Percentiles rank a stretch among this genome's conserved stretches.
These are phyloP conservation scores for Talaromyces albobiverticillius DNA, from an alignment of 2,329 filamentous ascomycete species.

Conservation along the genomic window DNA sequence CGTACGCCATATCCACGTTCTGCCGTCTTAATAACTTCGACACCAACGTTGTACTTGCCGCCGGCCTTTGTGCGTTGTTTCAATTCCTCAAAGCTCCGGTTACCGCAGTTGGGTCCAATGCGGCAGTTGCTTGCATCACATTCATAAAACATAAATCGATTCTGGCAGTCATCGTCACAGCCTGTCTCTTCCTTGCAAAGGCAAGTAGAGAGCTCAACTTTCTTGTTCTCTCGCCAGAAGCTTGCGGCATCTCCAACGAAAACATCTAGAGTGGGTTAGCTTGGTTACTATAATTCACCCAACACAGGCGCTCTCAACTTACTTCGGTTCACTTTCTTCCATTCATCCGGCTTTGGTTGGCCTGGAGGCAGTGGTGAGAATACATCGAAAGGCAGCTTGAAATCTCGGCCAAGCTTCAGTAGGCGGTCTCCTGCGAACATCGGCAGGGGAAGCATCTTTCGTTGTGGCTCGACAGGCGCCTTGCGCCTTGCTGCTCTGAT, in stretches of 20 bases:
- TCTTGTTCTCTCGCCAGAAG: slow-evolving; percentile 76
- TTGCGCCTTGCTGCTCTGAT: slow-evolving; percentile 24
- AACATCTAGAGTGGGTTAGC: slow-evolving; percentile 59
- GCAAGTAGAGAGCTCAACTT: slow-evolving; percentile 72
- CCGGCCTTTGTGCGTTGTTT: slow-evolving; percentile 71
- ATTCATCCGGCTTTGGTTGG: slow-evolving; percentile 89
- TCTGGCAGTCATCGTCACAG: slow-evolving; percentile 87
- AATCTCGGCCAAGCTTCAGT: slow-evolving; percentile 71
- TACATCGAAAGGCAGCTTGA: slow-evolving; percentile 84
- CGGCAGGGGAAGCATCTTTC: slow-evolving; percentile 64
- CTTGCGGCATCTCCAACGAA: slow-evolving; percentile 81
- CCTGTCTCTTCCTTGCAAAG: slow-evolving; percentile 74
- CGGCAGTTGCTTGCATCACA: slow-evolving; percentile 89
- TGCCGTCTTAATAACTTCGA: slow-evolving; percentile 88
- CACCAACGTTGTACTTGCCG: slow-evolving; percentile 85
- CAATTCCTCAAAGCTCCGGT: slow-evolving; percentile 82
- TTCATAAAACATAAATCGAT: slow-evolving; percentile 95
- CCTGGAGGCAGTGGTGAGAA: slow-evolving; percentile 83
- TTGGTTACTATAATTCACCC: not conserved
- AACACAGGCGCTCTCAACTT: slow-evolving; percentile 34
- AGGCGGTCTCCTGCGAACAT: slow-evolving; percentile 73
- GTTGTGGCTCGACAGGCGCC: slow-evolving; percentile 26
- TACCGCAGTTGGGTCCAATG: slow-evolving; percentile 73
- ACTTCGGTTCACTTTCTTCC: slow-evolving; percentile 90
- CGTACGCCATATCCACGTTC: slow-evolving; percentile 90